A percentile compares a stretch with the other conserved stretches of the same genome.
phyloP scores from a whole-genome alignment of 192 early-diverging fungal species.

The Umbelopsis sp. region DNA sequence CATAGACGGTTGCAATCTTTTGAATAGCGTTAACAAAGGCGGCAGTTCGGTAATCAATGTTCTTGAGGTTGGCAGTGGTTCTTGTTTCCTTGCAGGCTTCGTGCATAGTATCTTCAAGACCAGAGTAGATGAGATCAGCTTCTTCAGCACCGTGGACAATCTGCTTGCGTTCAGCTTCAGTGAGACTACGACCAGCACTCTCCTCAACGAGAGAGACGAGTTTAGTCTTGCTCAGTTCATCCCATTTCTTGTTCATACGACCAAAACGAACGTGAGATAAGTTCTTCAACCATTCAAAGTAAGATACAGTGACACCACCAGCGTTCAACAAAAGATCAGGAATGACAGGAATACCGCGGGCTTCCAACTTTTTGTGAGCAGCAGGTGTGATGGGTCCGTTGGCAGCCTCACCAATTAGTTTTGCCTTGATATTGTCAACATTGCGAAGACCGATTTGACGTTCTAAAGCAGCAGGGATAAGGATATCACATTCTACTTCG shows the following conservation, averaged over 20 bases:
- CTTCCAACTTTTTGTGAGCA: constrained; percentile 67
- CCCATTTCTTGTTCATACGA: constrained; percentile 84
- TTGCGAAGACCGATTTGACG: constrained; percentile 78
- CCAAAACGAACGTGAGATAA: constrained; percentile 83
- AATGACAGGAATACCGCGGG: constrained; percentile 63
- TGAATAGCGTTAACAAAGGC: constrained; percentile 79
- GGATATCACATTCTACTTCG: constrained; percentile 78
- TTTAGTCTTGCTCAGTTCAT: constrained; percentile 73
- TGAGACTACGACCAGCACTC: constrained; percentile 72
- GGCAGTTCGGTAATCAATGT: constrained; percentile 78
- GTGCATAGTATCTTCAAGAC: constrained; percentile 87
- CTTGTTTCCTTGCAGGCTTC: constrained; percentile 75
- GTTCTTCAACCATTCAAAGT: constrained; percentile 86
- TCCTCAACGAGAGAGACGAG: constrained; percentile 72
- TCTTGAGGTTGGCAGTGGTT: constrained; percentile 61
- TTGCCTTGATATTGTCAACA: constrained; percentile 73
- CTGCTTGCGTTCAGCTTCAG: constrained; percentile 72
- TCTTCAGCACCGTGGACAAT: constrained; percentile 84
- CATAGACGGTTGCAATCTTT: constrained; percentile 76
- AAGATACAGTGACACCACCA: constrained; percentile 84
- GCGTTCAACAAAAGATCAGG: constrained; percentile 81
- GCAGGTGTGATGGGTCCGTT: constrained; percentile 80
- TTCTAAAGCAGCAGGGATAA: constrained; percentile 83
- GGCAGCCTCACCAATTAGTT: constrained; percentile 81
- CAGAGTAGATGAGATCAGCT: constrained; percentile 83